phyloP scores from a whole-genome alignment of 345 rosid species.

The Leavenworthia alabamica region DNA sequence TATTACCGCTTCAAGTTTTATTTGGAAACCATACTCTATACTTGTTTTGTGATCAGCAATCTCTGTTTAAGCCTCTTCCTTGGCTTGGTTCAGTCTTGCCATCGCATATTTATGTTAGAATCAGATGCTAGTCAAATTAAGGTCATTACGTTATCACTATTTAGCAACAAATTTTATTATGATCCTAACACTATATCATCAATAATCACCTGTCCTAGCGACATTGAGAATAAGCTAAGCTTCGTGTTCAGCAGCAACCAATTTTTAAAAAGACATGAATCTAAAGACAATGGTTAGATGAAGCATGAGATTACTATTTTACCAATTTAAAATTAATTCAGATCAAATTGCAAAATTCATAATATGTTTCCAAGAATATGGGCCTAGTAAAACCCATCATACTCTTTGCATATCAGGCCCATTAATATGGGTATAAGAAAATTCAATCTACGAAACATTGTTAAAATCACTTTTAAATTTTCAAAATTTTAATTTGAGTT shows the following conservation, averaged over 20 bases:
- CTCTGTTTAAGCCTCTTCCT: constrained; percentile 80
- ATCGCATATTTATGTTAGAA: constrained; percentile 60
- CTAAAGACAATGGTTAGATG: constrained; percentile 8
- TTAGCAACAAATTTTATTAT: background rate
- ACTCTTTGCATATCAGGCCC: constrained; percentile 9
- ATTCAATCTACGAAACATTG: too few species aligned
- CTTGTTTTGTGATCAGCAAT: constrained; percentile 56
- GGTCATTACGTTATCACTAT: background rate
- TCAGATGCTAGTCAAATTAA: background rate
- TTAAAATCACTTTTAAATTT: too few species aligned
- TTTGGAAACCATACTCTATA: constrained; percentile 65
- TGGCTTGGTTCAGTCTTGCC: constrained; percentile 79
- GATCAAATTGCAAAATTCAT: constrained; percentile 3
- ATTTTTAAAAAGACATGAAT: constrained; percentile 16
- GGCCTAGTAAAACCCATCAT: background rate
- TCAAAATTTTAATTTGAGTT: background rate
- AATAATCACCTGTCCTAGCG: constrained; percentile 49
- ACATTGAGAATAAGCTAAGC: constrained; percentile 74
- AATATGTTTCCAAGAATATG: background rate
- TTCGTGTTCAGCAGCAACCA: constrained; percentile 89
- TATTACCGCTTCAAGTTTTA: constrained; percentile 64
- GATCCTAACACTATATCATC: background rate
- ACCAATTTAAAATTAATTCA: background rate
- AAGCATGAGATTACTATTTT: background rate
- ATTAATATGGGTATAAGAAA: background rate